Base-by-base conservation (phyloP, 2,329 filamentous ascomycete genomes). In the Alternaria burnsii region DNA sequence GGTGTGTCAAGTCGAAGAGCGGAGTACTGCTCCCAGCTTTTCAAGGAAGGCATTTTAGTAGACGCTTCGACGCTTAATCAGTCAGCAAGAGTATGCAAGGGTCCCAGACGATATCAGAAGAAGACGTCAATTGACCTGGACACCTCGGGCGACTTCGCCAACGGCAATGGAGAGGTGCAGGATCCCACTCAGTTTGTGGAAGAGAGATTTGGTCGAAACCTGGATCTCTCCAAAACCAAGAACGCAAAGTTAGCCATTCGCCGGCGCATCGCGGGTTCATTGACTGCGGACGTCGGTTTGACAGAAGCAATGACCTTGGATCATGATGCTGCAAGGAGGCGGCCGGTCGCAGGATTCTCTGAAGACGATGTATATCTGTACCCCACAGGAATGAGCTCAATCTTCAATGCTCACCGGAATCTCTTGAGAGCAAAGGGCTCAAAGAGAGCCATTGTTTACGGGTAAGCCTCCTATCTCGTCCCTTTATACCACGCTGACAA, bases 351-450 rank as follows among this genome's bases (percentile, higher is more conserved):
- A 11, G 89, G 86, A 24, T 89, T 97, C 52, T 88, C 87, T 1
- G 93, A 97, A 75, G 87, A 92, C 22, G 94, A 99, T 75, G 91
- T 99, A 36, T 97, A 93, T 72, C 85, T 99, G 0, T 94, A 91
- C 68, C 92, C 94, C 0, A 90, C 87, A 41, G 95, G 95, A 38
- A 99, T 99, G 94, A 97, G 93, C 73, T 89, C 94, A 52, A 97
- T 99, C 44, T 99, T 93, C 81, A 93, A 92, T 69, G 86, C 91
- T 0, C 95, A 99, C 76, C 88, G 90, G 50, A 87, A 87, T 43
- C 82, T 97, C 52, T 82, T 94, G 63, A 82, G 83, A 52, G 84
- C 87, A 0, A 87, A 89, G 38, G 88, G 88, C 3, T 59, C 68
- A n/a, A 75, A 87, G 61, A 91, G 92, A 78, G 96, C 93, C 77